phyloP scores from a whole-genome alignment of 768 basidiomycete species.

The Lactifluus echinatus region DNA sequence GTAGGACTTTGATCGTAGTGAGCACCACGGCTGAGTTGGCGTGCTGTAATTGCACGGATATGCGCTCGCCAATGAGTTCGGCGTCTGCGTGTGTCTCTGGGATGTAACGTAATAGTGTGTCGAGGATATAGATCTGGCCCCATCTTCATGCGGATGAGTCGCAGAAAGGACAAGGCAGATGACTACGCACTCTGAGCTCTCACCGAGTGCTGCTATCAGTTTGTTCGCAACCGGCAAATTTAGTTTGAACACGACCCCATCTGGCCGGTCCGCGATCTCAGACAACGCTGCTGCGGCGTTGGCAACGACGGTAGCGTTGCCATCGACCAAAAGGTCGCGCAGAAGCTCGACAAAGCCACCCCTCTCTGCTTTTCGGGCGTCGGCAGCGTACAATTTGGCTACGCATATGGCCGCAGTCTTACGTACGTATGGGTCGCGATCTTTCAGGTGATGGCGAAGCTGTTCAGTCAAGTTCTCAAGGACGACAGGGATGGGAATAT shows the following conservation, averaged over 20 bases:
- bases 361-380: conserved; percentile 78
- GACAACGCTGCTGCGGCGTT: conserved; percentile 94
- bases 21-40: conserved; percentile 99
- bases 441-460: conserved; percentile 84
- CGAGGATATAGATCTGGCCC: conserved; percentile 98
- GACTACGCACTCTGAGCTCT: conserved; percentile 88
- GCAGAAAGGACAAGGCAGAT: not conserved
- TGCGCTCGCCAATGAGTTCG: conserved; percentile 90
- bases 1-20: conserved; percentile 91
- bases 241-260: conserved; percentile 87
- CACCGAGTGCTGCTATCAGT: conserved; percentile 80
- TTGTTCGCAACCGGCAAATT: conserved; percentile 85
- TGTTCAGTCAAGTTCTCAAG: conserved; percentile 83
- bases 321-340: conserved; percentile 85
- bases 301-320: conserved; percentile 93
- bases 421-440: conserved; percentile 94
- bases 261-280: conserved; percentile 94
- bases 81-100: conserved; percentile 84
- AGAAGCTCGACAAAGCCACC: conserved; percentile 87
- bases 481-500: conserved; percentile 88
- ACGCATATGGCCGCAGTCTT: conserved; percentile 99
- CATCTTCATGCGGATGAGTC: conserved; percentile 50
- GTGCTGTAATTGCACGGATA: conserved; percentile 88
- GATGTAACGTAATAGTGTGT: conserved; percentile 89
- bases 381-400: conserved; percentile 87